phyloP scores from a whole-genome alignment of 176 grass and related monocot species.

The Triticum urartu region DNA sequence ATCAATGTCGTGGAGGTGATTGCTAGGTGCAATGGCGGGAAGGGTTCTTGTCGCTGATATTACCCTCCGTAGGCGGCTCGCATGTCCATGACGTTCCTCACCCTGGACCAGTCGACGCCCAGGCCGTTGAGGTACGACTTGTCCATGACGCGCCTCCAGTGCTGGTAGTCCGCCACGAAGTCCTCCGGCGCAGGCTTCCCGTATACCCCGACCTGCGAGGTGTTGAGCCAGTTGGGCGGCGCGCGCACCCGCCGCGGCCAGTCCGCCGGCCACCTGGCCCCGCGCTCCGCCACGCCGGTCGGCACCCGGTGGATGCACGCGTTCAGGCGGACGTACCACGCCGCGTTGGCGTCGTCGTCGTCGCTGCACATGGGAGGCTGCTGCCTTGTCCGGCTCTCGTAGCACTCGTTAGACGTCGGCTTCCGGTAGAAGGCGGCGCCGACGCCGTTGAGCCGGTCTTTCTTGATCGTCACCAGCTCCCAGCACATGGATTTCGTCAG shows the following conservation, averaged over 20 bases:
- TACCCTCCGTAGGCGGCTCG: conserved; percentile 93
- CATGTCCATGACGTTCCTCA: conserved; percentile 99
- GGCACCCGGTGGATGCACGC: conserved; percentile 82
- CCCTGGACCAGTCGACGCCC: conserved; percentile 78
- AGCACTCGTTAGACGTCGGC: conserved; percentile 78
- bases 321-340: conserved; percentile 89
- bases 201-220: conserved; percentile 55
- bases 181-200: conserved; percentile 73
- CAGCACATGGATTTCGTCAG: conserved; percentile 93
- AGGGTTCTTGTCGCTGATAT: background rate
- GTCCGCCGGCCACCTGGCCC: conserved; percentile 54
- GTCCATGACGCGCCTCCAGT: conserved; percentile 66
- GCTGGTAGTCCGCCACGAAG: conserved; percentile 61
- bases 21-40: background rate
- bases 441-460: conserved; percentile 75
- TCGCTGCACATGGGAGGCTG: conserved; percentile 87
- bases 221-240: conserved; percentile 78
- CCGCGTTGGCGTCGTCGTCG: conserved; percentile 77
- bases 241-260: conserved; percentile 63
- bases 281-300: conserved; percentile 39
- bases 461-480: conserved; percentile 80
- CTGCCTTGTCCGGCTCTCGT: conserved; percentile 52
- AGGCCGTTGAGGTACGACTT: conserved; percentile 78
- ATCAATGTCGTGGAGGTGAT: background rate
- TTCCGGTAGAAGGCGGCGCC: conserved; percentile 86